Evolutionary conservation across 352 stramenopile genomes (phyloP).

Genomic region (Aphanomyces cochlioides): DNA sequence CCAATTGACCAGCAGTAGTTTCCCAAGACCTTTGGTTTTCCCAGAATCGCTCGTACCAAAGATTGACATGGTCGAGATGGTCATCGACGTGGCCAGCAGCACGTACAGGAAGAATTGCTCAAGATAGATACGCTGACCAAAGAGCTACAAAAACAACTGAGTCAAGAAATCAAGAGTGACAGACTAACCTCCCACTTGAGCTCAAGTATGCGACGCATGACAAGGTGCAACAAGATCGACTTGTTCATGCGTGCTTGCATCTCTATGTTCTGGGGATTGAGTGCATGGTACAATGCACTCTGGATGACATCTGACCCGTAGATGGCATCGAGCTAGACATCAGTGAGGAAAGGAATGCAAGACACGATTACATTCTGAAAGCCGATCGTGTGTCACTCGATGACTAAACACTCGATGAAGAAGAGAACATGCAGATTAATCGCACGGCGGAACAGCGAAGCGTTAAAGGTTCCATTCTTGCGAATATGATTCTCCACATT

Average conservation of each 20-base stretch:
- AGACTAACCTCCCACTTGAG: conserved; percentile 19
- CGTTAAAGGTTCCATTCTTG: neutral
- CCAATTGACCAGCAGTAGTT: neutral
- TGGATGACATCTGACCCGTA: neutral
- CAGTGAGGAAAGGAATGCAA: neutral
- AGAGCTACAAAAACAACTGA: neutral
- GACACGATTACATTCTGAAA: neutral
- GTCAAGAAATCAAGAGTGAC: neutral
- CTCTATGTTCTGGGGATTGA: neutral
- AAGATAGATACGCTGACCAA: conserved; percentile 22
- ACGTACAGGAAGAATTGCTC: conserved; percentile 18
- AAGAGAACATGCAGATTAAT: neutral
- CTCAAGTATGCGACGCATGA: conserved; percentile 1
- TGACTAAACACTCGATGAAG: neutral
- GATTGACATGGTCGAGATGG: conserved; percentile 7
- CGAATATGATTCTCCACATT: neutral
- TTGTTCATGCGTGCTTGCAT: neutral
- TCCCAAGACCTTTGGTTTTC: neutral
- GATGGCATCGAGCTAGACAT: neutral
- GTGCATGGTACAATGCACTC: neutral
- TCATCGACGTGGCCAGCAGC: conserved; percentile 4
- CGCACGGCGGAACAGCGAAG: conserved; percentile 1
- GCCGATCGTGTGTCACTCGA: neutral
- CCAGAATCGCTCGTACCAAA: neutral
- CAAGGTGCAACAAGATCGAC: conserved; percentile 7